These are phyloP conservation scores for Nowakowskiella sp. DNA, from an alignment of 192 early-diverging fungal species.

Conservation along the genomic window DNA sequence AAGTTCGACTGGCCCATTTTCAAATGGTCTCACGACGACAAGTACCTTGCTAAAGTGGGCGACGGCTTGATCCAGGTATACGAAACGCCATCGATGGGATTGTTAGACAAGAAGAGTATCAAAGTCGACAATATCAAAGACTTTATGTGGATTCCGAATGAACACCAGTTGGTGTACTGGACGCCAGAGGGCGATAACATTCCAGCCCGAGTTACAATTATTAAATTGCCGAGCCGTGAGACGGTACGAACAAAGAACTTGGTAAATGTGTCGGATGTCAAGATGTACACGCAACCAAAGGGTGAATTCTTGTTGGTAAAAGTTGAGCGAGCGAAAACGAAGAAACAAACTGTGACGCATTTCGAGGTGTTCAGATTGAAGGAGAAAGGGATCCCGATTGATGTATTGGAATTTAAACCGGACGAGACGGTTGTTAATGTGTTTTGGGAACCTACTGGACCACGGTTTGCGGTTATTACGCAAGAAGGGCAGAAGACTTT, in stretches of 20 bases:
- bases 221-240: slow-evolving; percentile 73
- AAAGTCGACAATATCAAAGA: slow-evolving; percentile 54
- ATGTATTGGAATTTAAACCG: slow-evolving; percentile 80
- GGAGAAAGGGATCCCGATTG: slow-evolving; percentile 94
- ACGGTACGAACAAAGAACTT: slow-evolving; percentile 94
- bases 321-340: slow-evolving; percentile 89
- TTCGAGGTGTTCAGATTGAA: slow-evolving; percentile 89
- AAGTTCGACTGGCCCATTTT: slow-evolving; percentile 86
- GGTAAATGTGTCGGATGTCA: slow-evolving; percentile 81
- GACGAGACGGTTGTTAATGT: slow-evolving; percentile 69
- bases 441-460: slow-evolving; percentile 91
- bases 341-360: slow-evolving; percentile 80
- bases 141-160: slow-evolving; percentile 51
- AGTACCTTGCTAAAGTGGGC: slow-evolving; percentile 84
- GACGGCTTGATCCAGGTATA: slow-evolving; percentile 71
- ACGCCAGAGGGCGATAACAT: slow-evolving; percentile 83
- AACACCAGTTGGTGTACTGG: slow-evolving; percentile 83
- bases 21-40: slow-evolving; percentile 92
- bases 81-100: slow-evolving; percentile 87
- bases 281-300: slow-evolving; percentile 83
- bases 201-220: slow-evolving; percentile 91
- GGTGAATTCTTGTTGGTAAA: slow-evolving; percentile 89
- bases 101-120: slow-evolving; percentile 89
- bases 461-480: slow-evolving; percentile 85
- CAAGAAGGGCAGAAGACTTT: slow-evolving; percentile 55